phyloP scores from a whole-genome alignment of 2,329 filamentous ascomycete genomes.

The Paecilomyces variotii region DNA sequence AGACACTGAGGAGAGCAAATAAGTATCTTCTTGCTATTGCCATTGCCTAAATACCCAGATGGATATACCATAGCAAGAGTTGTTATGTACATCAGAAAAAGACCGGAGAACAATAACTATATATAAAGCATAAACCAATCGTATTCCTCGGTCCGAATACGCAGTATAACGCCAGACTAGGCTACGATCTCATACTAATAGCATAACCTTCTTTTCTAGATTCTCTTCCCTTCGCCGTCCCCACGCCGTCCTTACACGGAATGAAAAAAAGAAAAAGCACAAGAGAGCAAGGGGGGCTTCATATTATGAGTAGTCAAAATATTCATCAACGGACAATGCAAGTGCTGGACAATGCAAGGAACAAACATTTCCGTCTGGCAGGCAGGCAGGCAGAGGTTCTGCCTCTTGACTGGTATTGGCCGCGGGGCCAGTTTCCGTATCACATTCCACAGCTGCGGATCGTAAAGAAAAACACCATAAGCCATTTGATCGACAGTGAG shows the following conservation, averaged over 20 bases:
- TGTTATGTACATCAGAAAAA: too few species aligned
- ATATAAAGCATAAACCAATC: neutral
- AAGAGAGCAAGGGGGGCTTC: too few species aligned
- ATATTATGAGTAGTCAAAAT: neutral
- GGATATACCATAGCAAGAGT: neutral
- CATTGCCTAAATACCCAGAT: neutral
- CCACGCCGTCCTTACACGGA: neutral
- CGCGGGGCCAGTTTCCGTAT: neutral
- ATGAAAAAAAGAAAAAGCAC: neutral
- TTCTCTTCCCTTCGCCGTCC: neutral
- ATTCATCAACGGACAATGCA: neutral
- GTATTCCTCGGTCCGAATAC: neutral
- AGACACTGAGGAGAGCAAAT: constrained; percentile 14
- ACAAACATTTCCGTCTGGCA: neutral
- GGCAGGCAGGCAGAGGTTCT: too few species aligned
- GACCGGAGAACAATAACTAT: too few species aligned
- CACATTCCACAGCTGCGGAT: neutral
- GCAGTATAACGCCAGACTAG: too few species aligned
- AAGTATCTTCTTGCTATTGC: neutral
- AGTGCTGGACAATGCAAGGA: neutral
- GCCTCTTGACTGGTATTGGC: neutral
- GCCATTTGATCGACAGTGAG: neutral
- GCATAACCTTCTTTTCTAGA: neutral
- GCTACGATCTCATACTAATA: too few species aligned
- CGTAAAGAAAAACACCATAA: neutral